Base-by-base conservation (phyloP, 148 eudicot species). In the Vaccinium myrtillus region DNA sequence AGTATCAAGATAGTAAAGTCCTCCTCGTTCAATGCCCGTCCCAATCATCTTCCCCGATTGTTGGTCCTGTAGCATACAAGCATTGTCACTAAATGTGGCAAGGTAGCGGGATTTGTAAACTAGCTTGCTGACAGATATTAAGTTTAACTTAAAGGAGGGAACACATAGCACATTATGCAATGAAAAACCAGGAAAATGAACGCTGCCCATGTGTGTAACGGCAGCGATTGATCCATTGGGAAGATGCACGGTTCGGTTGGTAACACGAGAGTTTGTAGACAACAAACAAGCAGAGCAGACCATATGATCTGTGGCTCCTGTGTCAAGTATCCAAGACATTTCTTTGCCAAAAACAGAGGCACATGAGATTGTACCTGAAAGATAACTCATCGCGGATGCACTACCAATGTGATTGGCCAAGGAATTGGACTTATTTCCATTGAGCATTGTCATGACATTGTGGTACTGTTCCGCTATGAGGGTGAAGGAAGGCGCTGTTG, bases 281-380 rank as follows among this genome's bases (percentile, higher is more conserved):
- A 73, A 16, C 10, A 73, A 73, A 36, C 15, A 8, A 16, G 77
- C 0, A 6, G 48, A 73, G 49, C 50, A 73, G 19, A 73, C n/a
- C 77, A 73, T 73, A 11, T 73, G 77, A 39, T 73, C 50, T 5
- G 77, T 39, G 77, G 77, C 77, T 73, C 77, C 21, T 73, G 50
- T 73, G 77, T 73, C 77, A 39, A 73, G 49, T 32, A 73, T 32
- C 77, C 49, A 73, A 32, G 6, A 16, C 21, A 73, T 73, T 63
- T 39, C 77, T 39, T 73, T 73, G 27, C 49, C 23, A 73, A 14
- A 73, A 32, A 39, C 1, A 15, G 10, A 39, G 12, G 49, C 48
- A 39, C 49, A 32, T 21, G 49, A 39, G 49, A 46, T 14, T 32
- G 49, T 73, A 73, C 77, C n/a, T 73, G 48, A 73, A 5, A 73